Evolutionary conservation across 2,329 filamentous ascomycete genomes (phyloP).

Genomic region (Fusarium verticillioides): DNA sequence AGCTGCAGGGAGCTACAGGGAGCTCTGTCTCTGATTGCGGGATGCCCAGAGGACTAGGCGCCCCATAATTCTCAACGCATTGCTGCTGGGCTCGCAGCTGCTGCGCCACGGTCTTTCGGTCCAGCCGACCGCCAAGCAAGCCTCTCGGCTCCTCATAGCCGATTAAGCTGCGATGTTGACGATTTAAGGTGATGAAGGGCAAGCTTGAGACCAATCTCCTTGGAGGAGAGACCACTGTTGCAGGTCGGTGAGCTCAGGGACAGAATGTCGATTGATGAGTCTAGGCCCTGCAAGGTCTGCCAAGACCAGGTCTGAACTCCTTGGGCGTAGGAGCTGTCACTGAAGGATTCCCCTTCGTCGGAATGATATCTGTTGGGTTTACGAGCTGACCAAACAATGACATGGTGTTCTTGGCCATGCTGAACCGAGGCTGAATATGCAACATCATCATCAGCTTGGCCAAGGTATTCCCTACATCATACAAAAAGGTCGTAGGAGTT

Average conservation of each 20-base stretch:
- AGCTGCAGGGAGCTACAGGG: constrained; percentile 42
- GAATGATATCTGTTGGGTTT: constrained; percentile 10
- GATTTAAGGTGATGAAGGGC: constrained; percentile 35
- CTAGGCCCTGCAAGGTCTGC: constrained; percentile 26
- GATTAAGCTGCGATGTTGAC: constrained; percentile 39
- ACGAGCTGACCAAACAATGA: constrained; percentile 11
- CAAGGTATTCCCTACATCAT: background rate
- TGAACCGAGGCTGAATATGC: background rate
- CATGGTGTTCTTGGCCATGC: constrained; percentile 22
- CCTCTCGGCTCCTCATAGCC: constrained; percentile 48
- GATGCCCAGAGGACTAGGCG: constrained; percentile 39
- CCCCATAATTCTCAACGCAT: constrained; percentile 44
- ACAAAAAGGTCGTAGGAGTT: constrained; percentile 1
- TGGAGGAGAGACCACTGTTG: constrained; percentile 21
- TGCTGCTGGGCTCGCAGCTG: constrained; percentile 41
- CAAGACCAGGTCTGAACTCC: constrained; percentile 23
- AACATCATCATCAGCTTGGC: background rate
- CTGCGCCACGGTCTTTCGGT: constrained; percentile 46
- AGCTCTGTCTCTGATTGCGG: constrained; percentile 36
- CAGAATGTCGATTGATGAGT: constrained; percentile 15
- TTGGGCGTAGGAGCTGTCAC: constrained; percentile 26
- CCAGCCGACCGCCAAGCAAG: constrained; percentile 47
- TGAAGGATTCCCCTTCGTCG: constrained; percentile 32
- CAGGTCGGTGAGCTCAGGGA: constrained; percentile 33
- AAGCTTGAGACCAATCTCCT: constrained; percentile 34